phyloP scores from a whole-genome alignment of 352 stramenopile species.

The Phytophthora citrophthora region DNA sequence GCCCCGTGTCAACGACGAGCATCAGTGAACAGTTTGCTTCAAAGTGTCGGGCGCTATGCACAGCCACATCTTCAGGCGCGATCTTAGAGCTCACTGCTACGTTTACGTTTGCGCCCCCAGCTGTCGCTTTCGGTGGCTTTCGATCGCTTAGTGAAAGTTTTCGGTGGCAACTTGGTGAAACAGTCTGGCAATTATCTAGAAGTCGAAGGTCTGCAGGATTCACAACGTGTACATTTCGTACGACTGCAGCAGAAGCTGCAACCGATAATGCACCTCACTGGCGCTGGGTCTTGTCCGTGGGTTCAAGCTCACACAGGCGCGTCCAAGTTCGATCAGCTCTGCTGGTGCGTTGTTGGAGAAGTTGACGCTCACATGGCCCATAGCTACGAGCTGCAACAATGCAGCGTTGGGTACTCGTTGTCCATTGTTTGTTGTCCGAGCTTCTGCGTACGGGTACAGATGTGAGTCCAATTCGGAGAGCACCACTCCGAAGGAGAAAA shows the following conservation, averaged over 20 bases:
- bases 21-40: slow-evolving; percentile 19
- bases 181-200: background rate
- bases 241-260: slow-evolving; percentile 28
- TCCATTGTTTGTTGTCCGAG: slow-evolving; percentile 14
- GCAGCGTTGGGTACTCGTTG: slow-evolving; percentile 23
- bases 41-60: slow-evolving; percentile 28
- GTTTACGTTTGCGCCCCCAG: background rate
- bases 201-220: slow-evolving; percentile 4
- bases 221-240: slow-evolving; percentile 32
- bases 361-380: slow-evolving; percentile 18
- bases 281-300: slow-evolving; percentile 23
- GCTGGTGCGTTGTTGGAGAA: slow-evolving; percentile 27
- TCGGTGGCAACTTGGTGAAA: slow-evolving; percentile 7
- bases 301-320: slow-evolving; percentile 28
- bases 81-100: slow-evolving; percentile 13
- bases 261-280: slow-evolving; percentile 31
- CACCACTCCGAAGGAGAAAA: slow-evolving; percentile 49
- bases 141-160: slow-evolving; percentile 13
- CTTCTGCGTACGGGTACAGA: slow-evolving; percentile 28
- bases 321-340: slow-evolving; percentile 21
- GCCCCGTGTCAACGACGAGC: slow-evolving; percentile 25
- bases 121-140: slow-evolving; percentile 19
- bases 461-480: slow-evolving; percentile 45
- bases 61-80: slow-evolving; percentile 18
- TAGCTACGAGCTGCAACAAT: slow-evolving; percentile 34